A percentile compares a stretch with the other conserved stretches of the same genome.
phyloP scores from a whole-genome alignment of 2,329 filamentous ascomycete genomes.

The Penicillium sp. region DNA sequence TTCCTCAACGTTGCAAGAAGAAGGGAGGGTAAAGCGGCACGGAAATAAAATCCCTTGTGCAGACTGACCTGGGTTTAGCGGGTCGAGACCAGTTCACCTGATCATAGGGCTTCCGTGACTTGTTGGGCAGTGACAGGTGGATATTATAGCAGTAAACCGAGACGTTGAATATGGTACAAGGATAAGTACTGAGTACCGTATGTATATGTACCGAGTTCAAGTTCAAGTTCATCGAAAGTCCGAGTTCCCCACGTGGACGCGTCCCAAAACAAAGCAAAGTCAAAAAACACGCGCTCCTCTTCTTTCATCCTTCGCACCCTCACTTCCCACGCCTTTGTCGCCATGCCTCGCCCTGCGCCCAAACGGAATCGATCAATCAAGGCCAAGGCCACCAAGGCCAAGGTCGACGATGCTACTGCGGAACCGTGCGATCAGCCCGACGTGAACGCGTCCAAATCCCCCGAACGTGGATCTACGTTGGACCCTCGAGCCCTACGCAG shows the following conservation, averaged over 20 bases:
- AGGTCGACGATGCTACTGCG: not conserved
- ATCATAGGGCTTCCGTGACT: not conserved
- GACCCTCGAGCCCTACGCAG: slow-evolving; percentile 22
- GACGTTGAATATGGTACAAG: no score
- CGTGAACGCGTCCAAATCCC: slow-evolving; percentile 11
- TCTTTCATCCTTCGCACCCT: not conserved
- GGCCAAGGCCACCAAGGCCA: not conserved
- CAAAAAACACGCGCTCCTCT: slow-evolving; percentile 8
- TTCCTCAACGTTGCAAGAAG: not conserved
- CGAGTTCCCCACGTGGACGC: slow-evolving; percentile 15
- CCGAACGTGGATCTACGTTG: slow-evolving; percentile 13
- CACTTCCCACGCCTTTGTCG: not conserved
- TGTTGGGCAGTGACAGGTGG: not conserved
- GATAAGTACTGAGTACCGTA: no score
- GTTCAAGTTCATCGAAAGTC: no score
- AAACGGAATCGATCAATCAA: slow-evolving; percentile 21
- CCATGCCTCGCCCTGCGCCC: slow-evolving; percentile 23
- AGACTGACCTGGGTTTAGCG: not conserved
- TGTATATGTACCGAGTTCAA: no score
- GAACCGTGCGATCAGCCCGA: slow-evolving; percentile 9
- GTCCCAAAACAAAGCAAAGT: slow-evolving; percentile 9
- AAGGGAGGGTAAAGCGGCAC: not conserved
- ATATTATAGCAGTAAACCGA: not conserved
- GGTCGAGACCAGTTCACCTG: not conserved
- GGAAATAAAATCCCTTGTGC: not conserved